phyloP scores from a whole-genome alignment of 805 yeast species.

The Kluyveromyces dobzhanskii region DNA sequence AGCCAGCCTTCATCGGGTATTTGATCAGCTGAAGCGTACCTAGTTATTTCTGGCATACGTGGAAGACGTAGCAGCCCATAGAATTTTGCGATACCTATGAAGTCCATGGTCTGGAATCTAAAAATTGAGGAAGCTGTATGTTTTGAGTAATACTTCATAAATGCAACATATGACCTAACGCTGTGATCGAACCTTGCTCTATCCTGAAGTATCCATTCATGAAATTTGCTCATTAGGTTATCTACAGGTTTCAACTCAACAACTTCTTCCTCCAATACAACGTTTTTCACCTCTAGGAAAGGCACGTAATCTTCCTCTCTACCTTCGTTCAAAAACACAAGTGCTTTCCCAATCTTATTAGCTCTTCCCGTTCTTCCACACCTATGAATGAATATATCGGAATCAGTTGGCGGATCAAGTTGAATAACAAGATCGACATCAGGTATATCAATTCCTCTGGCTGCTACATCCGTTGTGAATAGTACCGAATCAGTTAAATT shows the following conservation, averaged over 20 bases:
- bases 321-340: conserved; percentile 63
- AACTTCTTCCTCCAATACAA: conserved; percentile 38
- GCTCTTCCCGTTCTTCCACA: conserved; percentile 96
- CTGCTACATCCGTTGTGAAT: conserved; percentile 96
- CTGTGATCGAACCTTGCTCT: conserved; percentile 78
- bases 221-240: conserved; percentile 24
- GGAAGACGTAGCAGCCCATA: conserved; percentile 83
- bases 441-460: conserved; percentile 92
- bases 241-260: conserved; percentile 10
- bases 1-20: conserved; percentile 75
- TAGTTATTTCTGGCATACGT: conserved; percentile 82
- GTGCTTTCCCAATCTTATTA: conserved; percentile 70
- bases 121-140: conserved; percentile 87
- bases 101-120: conserved; percentile 62
- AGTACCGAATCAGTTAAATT: conserved; percentile 47
- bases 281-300: conserved; percentile 66
- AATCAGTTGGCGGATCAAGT: conserved; percentile 89
- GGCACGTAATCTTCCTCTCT: conserved; percentile 77
- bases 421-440: conserved; percentile 93
- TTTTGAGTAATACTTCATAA: conserved; percentile 73
- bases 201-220: conserved; percentile 59
- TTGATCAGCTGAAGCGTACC: conserved; percentile 35
- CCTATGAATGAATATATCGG: conserved; percentile 85
- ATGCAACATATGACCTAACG: conserved; percentile 73
- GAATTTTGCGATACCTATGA: conserved; percentile 59